phyloP scores from a whole-genome alignment of 2,329 filamentous ascomycete species.

The Didymella keratinophila region DNA sequence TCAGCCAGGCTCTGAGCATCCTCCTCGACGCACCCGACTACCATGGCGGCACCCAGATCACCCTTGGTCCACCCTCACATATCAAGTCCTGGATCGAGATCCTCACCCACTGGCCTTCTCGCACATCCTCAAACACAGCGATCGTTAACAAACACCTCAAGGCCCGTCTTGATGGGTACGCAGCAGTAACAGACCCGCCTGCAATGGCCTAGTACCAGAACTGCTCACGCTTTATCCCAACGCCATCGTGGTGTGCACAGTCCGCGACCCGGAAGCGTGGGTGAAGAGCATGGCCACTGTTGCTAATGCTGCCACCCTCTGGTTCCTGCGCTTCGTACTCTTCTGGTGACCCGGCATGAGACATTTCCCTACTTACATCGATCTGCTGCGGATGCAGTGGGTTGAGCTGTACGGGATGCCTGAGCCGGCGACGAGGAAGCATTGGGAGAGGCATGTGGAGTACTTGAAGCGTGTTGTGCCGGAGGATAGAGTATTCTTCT shows the following conservation, averaged over 20 bases:
- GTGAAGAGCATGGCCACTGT: constrained; percentile 1
- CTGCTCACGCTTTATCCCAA: constrained; percentile 2
- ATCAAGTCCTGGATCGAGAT: neutral
- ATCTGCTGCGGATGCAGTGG: constrained; percentile 3
- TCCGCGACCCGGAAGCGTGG: constrained; percentile 5
- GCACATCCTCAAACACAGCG: neutral
- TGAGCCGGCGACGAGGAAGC: neutral
- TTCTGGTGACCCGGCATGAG: neutral
- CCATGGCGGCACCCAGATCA: constrained; percentile 2
- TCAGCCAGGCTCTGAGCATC: constrained; percentile 3
- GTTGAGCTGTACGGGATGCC: neutral
- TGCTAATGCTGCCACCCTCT: neutral
- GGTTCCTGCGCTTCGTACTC: constrained; percentile 1
- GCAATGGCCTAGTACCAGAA: neutral
- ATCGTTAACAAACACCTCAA: neutral
- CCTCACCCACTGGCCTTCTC: neutral
- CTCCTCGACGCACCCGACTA: constrained; percentile 7
- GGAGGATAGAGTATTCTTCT: neutral
- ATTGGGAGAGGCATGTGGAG: constrained; percentile 2
- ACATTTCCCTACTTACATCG: neutral
- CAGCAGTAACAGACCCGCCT: constrained; percentile 1
- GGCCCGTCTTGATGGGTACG: neutral
- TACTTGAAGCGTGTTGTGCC: constrained; percentile 3
- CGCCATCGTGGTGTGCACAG: neutral
- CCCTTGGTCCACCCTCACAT: constrained; percentile 4